Percentiles rank a stretch among this genome's conserved stretches.
Evolutionary conservation across 2,329 filamentous ascomycete species (phyloP).

Genomic region (Aspergillus sp.): DNA sequence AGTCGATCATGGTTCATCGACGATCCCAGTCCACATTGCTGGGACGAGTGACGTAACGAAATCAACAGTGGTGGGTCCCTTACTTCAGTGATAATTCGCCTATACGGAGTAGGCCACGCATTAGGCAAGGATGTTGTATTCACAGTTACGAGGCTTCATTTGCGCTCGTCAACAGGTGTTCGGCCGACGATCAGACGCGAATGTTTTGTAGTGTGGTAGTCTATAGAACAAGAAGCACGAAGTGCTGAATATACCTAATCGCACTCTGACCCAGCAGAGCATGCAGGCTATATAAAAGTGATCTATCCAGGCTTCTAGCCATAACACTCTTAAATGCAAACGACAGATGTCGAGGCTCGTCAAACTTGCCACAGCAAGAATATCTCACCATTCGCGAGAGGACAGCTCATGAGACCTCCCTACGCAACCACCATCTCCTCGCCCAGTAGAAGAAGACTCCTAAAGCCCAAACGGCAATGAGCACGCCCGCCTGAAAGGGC

Average conservation of each 20-base stretch:
- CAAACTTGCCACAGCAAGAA: not conserved
- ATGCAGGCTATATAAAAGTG: not conserved
- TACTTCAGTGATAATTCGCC: no score
- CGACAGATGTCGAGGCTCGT: not conserved
- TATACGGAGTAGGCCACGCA: no score
- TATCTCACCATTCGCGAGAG: not conserved
- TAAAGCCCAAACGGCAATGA: slow-evolving; percentile 19
- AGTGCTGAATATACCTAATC: not conserved
- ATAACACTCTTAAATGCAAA: not conserved
- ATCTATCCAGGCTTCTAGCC: not conserved
- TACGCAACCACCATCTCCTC: slow-evolving; percentile 12
- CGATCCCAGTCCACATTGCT: no score
- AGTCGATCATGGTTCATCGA: no score
- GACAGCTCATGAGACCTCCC: not conserved
- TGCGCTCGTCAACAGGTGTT: no score
- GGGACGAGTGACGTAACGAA: no score
- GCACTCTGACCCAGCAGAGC: not conserved
- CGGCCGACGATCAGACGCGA: no score
- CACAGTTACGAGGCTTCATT: no score
- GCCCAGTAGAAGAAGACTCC: slow-evolving; percentile 17
- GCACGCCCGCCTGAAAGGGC: slow-evolving; percentile 15
- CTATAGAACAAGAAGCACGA: not conserved
- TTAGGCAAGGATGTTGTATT: no score
- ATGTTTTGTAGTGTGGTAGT: not conserved
- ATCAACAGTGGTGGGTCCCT: no score